Percentiles rank a stretch among this genome's conserved stretches.
Evolutionary conservation across 768 basidiomycete species (phyloP).

Genomic region (Psilocybe tampanensis): DNA sequence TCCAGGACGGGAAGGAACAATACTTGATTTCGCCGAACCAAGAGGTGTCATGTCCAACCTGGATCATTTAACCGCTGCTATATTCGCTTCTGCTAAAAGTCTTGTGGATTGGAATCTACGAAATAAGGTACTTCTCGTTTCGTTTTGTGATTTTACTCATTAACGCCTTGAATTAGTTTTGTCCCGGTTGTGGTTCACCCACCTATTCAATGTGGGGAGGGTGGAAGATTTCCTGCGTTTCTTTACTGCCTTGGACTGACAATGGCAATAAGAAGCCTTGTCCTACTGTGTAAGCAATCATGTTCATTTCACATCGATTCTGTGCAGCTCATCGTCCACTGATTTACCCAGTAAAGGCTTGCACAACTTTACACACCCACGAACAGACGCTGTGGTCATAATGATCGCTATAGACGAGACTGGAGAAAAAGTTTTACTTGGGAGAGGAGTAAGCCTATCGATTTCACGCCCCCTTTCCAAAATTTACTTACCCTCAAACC

Average conservation of each 20-base stretch:
- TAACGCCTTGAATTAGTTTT: slow-evolving; percentile 59
- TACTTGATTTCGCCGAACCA: slow-evolving; percentile 66
- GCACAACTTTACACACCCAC: slow-evolving; percentile 83
- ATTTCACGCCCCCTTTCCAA: neutral
- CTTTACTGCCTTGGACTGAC: slow-evolving; percentile 75
- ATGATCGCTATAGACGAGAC: slow-evolving; percentile 83
- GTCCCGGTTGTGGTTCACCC: slow-evolving; percentile 81
- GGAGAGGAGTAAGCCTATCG: slow-evolving; percentile 66
- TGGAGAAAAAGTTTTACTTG: slow-evolving; percentile 83
- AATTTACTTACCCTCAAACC: neutral
- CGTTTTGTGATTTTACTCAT: neutral
- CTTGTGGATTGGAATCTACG: slow-evolving; percentile 93
- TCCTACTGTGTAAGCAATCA: slow-evolving; percentile 59
- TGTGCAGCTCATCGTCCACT: neutral
- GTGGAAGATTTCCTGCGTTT: slow-evolving; percentile 88
- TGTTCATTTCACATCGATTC: neutral
- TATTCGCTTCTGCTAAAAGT: slow-evolving; percentile 79
- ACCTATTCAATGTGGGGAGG: slow-evolving; percentile 92
- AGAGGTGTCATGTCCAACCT: slow-evolving; percentile 57
- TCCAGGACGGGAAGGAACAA: slow-evolving; percentile 39
- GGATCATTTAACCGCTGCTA: slow-evolving; percentile 64
- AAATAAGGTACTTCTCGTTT: slow-evolving; percentile 62
- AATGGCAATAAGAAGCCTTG: slow-evolving; percentile 67
- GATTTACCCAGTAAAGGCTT: slow-evolving; percentile 65
- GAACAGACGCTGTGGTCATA: slow-evolving; percentile 90